These are phyloP conservation scores for Claviceps capensis DNA, from an alignment of 2,329 filamentous ascomycete genomes.

Conservation along the genomic window DNA sequence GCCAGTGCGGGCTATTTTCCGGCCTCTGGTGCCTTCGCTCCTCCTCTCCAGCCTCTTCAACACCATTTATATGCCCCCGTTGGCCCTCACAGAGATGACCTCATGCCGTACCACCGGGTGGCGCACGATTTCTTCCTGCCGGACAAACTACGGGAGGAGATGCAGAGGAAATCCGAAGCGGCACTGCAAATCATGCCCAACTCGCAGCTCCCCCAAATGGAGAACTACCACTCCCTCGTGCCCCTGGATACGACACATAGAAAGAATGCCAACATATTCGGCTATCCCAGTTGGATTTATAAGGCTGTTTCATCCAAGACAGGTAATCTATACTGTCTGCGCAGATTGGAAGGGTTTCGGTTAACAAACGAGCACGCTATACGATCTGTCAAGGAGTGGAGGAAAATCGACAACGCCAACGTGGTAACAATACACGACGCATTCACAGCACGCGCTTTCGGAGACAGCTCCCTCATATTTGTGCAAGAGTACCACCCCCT, in stretches of 20 bases:
- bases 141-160: constrained; percentile 72
- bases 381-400: constrained; percentile 77
- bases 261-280: constrained; percentile 67
- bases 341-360: constrained; percentile 78
- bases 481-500: constrained; percentile 88
- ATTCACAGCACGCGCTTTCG: constrained; percentile 86
- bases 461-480: constrained; percentile 87
- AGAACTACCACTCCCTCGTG: constrained; percentile 85
- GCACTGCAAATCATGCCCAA: constrained; percentile 72
- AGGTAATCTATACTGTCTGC: constrained; percentile 74
- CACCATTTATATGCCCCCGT: constrained; percentile 89
- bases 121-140: constrained; percentile 87
- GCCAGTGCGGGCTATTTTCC: constrained; percentile 54
- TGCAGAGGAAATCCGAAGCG: constrained; percentile 80
- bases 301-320: constrained; percentile 85
- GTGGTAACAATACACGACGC: constrained; percentile 82
- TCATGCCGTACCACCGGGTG: constrained; percentile 72
- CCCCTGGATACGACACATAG: constrained; percentile 72
- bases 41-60: constrained; percentile 54
- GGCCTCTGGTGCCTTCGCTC: constrained; percentile 35
- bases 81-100: constrained; percentile 66
- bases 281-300: constrained; percentile 87
- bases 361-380: constrained; percentile 84
- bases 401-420: constrained; percentile 64
- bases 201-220: constrained; percentile 61